Conservation (phyloP, 768 basidiomycete species). For the Sporobolomyces roseus region DNA sequence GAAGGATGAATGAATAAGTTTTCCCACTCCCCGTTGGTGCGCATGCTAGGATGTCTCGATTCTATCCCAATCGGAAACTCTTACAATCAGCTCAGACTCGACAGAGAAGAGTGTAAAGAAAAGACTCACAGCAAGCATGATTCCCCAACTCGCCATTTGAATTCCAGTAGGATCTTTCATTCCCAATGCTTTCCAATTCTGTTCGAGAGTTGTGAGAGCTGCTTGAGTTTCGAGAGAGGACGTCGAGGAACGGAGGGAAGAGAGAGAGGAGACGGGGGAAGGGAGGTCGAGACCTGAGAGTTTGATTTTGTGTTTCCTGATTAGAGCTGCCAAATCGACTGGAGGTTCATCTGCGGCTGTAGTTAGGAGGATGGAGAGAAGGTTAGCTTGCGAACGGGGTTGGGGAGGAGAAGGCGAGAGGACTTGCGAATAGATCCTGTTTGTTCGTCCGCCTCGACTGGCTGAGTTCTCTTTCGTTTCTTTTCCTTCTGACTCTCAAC, state of each 20-base stretch:
- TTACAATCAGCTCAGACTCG: neutral
- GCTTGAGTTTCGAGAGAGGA: neutral
- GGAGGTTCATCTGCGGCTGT: too few species aligned
- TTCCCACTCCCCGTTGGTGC: slow-evolving; percentile 98
- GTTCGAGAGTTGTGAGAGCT: neutral
- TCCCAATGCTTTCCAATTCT: slow-evolving; percentile 61
- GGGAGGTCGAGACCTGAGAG: slow-evolving; percentile 72
- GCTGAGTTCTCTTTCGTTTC: slow-evolving; percentile 41
- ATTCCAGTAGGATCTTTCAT: slow-evolving; percentile 72
- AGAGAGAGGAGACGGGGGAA: slow-evolving; percentile 58
- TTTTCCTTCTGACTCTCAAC: slow-evolving; percentile 42
- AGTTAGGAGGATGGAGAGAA: too few species aligned
- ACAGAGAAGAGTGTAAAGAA: neutral
- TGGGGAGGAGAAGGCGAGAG: neutral
- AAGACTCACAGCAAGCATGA: slow-evolving; percentile 65
- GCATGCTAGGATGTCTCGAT: slow-evolving; percentile 82
- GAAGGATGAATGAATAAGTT: slow-evolving; percentile 85
- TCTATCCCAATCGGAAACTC: slow-evolving; percentile 48
- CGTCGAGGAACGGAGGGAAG: neutral
- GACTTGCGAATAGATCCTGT: neutral
- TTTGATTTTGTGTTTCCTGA: slow-evolving; percentile 62
- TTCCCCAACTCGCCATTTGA: slow-evolving; percentile 73
- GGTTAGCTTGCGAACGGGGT: neutral
- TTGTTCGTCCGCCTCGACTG: slow-evolving; percentile 14
- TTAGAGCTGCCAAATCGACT: slow-evolving; percentile 36